These are phyloP conservation scores for Coffea eugenioides DNA, from an alignment of 257 asterid genomes.

Conservation along the genomic window DNA sequence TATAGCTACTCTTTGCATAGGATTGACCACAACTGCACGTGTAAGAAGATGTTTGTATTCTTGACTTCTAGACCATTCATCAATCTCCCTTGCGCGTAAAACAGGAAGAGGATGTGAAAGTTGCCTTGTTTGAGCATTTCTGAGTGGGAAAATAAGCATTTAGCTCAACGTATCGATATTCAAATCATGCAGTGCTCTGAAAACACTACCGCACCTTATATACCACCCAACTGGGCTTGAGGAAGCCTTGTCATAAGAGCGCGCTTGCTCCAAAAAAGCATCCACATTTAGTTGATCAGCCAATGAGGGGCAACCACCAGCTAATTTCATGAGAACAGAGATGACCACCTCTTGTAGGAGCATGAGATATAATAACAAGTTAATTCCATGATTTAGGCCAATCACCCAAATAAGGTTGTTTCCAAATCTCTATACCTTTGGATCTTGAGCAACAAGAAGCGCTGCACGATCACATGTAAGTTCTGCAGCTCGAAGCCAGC, in stretches of 20 bases:
- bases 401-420: slow-evolving; percentile 3
- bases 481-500: slow-evolving; percentile 98
- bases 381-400: slow-evolving; percentile 11
- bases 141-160: slow-evolving; percentile 19
- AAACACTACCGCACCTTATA: slow-evolving; percentile 49
- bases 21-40: slow-evolving; percentile 42
- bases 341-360: slow-evolving; percentile 97
- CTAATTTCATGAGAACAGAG: slow-evolving; percentile 95
- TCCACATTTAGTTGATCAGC: slow-evolving; percentile 91
- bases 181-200: not conserved
- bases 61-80: slow-evolving; percentile 89
- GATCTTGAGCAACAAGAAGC: slow-evolving; percentile 88
- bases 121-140: slow-evolving; percentile 93
- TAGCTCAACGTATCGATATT: not conserved
- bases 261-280: slow-evolving; percentile 97
- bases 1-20: slow-evolving; percentile 28
- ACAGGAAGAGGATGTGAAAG: slow-evolving; percentile 94
- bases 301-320: slow-evolving; percentile 97
- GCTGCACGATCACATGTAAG: slow-evolving; percentile 98
- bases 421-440: slow-evolving; percentile 58
- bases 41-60: slow-evolving; percentile 67
- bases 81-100: slow-evolving; percentile 91
- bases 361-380: slow-evolving; percentile 19
- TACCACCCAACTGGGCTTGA: slow-evolving; percentile 98
- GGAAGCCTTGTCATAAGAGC: slow-evolving; percentile 87